A percentile compares a stretch with the other conserved stretches of the same genome.
These are phyloP conservation scores for Mycena rebaudengoi DNA, from an alignment of 768 basidiomycete genomes.

Conservation along the genomic window DNA sequence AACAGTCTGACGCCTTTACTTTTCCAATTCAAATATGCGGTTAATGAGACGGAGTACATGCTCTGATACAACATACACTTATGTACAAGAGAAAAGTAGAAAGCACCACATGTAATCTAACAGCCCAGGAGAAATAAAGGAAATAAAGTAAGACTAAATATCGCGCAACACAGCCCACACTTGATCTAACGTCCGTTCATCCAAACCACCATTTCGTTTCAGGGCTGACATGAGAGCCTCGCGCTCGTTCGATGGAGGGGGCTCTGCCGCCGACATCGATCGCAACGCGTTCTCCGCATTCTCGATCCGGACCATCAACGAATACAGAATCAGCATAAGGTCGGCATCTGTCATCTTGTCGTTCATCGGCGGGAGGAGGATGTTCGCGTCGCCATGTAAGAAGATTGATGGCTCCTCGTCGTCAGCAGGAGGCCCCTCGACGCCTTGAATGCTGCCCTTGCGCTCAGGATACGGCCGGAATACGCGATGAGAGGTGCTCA, in stretches of 20 bases:
- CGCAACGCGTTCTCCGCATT: slow-evolving; percentile 63
- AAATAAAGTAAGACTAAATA: slow-evolving; percentile 31
- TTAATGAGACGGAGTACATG: neutral
- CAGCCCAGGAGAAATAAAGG: slow-evolving; percentile 4
- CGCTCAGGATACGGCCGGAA: slow-evolving; percentile 58
- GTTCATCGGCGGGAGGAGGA: slow-evolving; percentile 73
- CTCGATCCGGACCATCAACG: slow-evolving; percentile 76
- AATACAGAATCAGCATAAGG: slow-evolving; percentile 78
- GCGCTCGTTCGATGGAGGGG: slow-evolving; percentile 29
- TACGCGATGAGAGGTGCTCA: slow-evolving; percentile 68
- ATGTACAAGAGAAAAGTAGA: slow-evolving; percentile 8
- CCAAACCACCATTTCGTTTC: slow-evolving; percentile 47
- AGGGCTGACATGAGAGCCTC: slow-evolving; percentile 46
- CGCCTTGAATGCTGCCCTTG: slow-evolving; percentile 51
- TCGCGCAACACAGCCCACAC: slow-evolving; percentile 44
- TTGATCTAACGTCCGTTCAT: slow-evolving; percentile 58
- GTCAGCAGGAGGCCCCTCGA: slow-evolving; percentile 27
- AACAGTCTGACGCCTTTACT: too few relatives aligned
- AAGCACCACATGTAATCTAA: slow-evolving; percentile 18
- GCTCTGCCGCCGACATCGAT: slow-evolving; percentile 33
- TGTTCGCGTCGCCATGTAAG: slow-evolving; percentile 66
- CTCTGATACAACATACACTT: slow-evolving; percentile 20
- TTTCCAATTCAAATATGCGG: too few relatives aligned
- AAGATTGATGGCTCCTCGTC: slow-evolving; percentile 40
- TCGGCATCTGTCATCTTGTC: slow-evolving; percentile 79